Conservation (phyloP, 495 filamentous ascomycete species). For the Mycothermus thermophilus region DNA sequence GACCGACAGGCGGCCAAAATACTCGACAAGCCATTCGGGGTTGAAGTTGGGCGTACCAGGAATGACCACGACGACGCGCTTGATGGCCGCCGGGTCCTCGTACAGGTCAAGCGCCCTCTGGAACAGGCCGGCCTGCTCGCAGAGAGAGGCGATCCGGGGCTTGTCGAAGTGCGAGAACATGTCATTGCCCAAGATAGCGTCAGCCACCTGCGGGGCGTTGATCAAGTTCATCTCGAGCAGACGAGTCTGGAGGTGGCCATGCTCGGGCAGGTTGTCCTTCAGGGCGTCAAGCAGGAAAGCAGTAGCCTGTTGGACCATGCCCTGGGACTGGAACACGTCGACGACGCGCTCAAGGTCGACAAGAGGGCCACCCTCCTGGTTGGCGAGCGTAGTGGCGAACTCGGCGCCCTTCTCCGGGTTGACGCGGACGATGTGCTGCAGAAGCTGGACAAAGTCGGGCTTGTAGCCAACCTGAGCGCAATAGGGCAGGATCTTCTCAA, state of each 20-base stretch:
- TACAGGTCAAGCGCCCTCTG: slow-evolving; percentile 91
- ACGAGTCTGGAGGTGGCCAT: slow-evolving; percentile 83
- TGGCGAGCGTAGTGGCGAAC: slow-evolving; percentile 79
- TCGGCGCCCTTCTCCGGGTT: slow-evolving; percentile 92
- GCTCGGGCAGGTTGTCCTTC: slow-evolving; percentile 86
- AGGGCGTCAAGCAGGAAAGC: slow-evolving; percentile 92
- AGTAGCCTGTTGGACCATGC: slow-evolving; percentile 94
- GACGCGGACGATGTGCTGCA: slow-evolving; percentile 82
- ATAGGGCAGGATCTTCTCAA: slow-evolving; percentile 89
- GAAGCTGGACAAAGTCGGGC: slow-evolving; percentile 79
- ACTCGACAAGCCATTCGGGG: slow-evolving; percentile 78
- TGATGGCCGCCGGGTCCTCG: slow-evolving; percentile 78
- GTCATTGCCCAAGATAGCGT: slow-evolving; percentile 92
- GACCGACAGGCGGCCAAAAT: slow-evolving; percentile 84
- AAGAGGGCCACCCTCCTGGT: slow-evolving; percentile 67
- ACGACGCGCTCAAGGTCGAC: slow-evolving; percentile 91
- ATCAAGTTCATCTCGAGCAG: slow-evolving; percentile 95
- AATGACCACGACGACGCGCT: slow-evolving; percentile 70
- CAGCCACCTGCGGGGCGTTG: slow-evolving; percentile 92
- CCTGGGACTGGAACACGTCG: slow-evolving; percentile 93
- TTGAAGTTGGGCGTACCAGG: slow-evolving; percentile 67
- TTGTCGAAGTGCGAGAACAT: slow-evolving; percentile 97
- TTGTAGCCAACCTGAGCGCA: slow-evolving; percentile 68
- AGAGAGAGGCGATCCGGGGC: slow-evolving; percentile 70
- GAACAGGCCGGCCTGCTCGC: slow-evolving; percentile 76